These are phyloP conservation scores for Trichoderma atroviride DNA, from an alignment of 2,329 filamentous ascomycete genomes.

Conservation along the genomic window DNA sequence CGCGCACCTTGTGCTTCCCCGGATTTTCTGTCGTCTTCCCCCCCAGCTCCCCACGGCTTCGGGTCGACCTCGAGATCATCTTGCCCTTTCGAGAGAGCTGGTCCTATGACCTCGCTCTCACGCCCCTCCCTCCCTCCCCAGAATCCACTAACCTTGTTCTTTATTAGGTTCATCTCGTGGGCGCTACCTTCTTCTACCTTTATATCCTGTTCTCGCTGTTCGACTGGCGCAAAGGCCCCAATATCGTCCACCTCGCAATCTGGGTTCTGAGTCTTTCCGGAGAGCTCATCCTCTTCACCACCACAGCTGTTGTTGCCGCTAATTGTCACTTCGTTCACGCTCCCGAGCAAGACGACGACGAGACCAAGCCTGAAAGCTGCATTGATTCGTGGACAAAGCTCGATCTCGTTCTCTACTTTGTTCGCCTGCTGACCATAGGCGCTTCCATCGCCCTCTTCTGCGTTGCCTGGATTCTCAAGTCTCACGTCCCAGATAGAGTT, in stretches of 20 bases:
- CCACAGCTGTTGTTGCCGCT: constrained; percentile 69
- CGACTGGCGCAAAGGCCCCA: constrained; percentile 81
- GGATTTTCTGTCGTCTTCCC: background rate
- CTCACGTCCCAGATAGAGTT: constrained; percentile 40
- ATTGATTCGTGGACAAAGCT: constrained; percentile 49
- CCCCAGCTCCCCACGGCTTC: background rate
- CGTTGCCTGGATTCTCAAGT: constrained; percentile 47
- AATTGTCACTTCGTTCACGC: constrained; percentile 63
- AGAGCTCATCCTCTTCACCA: constrained; percentile 71
- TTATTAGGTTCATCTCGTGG: constrained; percentile 77
- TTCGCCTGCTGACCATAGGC: constrained; percentile 69
- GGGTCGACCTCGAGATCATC: background rate
- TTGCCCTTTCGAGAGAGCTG: background rate
- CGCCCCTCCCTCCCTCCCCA: constrained; percentile 7
- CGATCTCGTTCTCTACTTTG: constrained; percentile 66
- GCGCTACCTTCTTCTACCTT: constrained; percentile 83
- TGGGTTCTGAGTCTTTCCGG: constrained; percentile 75
- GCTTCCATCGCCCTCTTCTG: constrained; percentile 56
- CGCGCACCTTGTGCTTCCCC: background rate
- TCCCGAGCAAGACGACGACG: constrained; percentile 33
- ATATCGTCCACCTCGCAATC: constrained; percentile 73
- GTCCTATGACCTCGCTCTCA: constrained; percentile 6
- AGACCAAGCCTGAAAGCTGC: constrained; percentile 36
- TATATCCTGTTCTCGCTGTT: constrained; percentile 84
- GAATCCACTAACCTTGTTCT: constrained; percentile 13